Conservation (phyloP, 225 moss, liverwort and hornwort species). For the Sphagnum contortum region DNA sequence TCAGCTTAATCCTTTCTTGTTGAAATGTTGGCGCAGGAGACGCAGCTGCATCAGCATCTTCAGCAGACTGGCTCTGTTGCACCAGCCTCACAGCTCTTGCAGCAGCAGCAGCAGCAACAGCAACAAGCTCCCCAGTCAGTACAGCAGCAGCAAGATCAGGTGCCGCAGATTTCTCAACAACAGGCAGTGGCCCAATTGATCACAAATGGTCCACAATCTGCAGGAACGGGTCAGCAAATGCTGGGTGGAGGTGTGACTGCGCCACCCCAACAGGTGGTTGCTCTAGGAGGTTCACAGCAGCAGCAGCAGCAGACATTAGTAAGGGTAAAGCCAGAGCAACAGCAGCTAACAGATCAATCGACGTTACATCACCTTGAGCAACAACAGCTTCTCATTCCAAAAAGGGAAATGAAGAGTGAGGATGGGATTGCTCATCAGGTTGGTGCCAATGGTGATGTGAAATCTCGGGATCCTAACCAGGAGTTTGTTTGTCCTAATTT, state of each 20-base stretch:
- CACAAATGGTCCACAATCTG: too few species aligned
- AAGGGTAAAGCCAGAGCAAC: constrained; percentile 6
- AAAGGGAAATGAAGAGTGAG: constrained; percentile 40
- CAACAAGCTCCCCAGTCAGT: constrained; percentile 16
- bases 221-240: too few species aligned
- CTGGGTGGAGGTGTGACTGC: too few species aligned
- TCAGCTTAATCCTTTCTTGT: too few species aligned
- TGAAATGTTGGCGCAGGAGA: constrained; percentile 12
- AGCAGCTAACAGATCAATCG: not conserved
- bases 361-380: constrained; percentile 18
- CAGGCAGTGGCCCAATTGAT: constrained; percentile 5
- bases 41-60: constrained; percentile 25
- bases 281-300: too few species aligned
- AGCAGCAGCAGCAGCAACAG: too few species aligned
- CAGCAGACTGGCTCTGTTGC: constrained; percentile 19
- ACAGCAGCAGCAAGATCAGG: constrained; percentile 22
- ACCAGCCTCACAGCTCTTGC: constrained; percentile 5
- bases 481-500: too few species aligned
- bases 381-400: constrained; percentile 23
- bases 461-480: too few species aligned
- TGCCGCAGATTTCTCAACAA: constrained; percentile 14
- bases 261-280: too few species aligned
- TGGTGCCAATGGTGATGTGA: not conserved
- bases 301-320: too few species aligned
- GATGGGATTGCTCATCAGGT: constrained; percentile 32